Percentiles rank a stretch among this genome's conserved stretches.
Conservation (phyloP, 768 basidiomycete genomes). For the Russula emetica region DNA sequence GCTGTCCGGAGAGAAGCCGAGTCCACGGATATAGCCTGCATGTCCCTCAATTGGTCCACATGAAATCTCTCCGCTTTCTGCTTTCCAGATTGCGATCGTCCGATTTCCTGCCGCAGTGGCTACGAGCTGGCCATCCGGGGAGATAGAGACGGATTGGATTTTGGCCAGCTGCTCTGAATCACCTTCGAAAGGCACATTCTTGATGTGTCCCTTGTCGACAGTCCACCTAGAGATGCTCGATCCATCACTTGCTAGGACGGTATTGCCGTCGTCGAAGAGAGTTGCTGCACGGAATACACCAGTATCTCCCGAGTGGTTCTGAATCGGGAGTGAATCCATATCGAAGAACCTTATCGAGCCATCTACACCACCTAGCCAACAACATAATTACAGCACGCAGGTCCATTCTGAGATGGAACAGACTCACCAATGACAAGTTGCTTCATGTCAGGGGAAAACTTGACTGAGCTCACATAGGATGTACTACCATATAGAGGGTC, state of each 20-base stretch:
- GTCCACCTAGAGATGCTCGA: constrained; percentile 9
- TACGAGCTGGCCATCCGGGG: constrained; percentile 16
- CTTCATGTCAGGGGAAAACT: constrained; percentile 26
- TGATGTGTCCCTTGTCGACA: neutral
- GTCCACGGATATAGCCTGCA: constrained; percentile 10
- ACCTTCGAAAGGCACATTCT: constrained; percentile 1
- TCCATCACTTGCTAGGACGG: constrained; percentile 8
- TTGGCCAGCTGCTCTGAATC: neutral
- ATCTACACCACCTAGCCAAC: constrained; percentile 13
- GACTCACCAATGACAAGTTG: constrained; percentile 17
- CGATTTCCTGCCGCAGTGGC: constrained; percentile 13
- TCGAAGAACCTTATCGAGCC: constrained; percentile 16
- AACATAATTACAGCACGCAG: neutral
- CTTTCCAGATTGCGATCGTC: constrained; percentile 21
- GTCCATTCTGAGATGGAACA: neutral
- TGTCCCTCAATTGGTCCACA: constrained; percentile 26
- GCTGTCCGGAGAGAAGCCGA: constrained; percentile 26
- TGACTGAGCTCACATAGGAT: constrained; percentile 7
- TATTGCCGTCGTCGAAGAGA: neutral
- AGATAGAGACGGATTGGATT: constrained; percentile 22
- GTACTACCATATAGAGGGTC: constrained; percentile 20
- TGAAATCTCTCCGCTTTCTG: constrained; percentile 14
- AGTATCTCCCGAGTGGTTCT: constrained; percentile 3
- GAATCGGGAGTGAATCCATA: constrained; percentile 17
- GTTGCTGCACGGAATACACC: constrained; percentile 11